Evolutionary conservation across 1,284 basidiomycete species (phyloP).

Genomic region (Athelia sp.): DNA sequence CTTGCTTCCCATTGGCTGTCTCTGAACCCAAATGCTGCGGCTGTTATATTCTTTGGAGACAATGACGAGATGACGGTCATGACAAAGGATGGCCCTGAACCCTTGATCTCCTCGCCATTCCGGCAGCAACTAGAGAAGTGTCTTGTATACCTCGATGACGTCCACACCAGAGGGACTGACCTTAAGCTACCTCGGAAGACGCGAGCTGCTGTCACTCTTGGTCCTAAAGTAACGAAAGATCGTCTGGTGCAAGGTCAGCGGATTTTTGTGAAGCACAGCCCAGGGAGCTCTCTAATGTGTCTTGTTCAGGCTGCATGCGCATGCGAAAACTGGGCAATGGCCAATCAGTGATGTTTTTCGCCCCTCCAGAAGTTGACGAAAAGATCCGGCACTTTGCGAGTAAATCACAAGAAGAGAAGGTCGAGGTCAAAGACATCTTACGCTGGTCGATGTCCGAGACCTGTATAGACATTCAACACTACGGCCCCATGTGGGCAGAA

Average conservation of each 20-base stretch:
- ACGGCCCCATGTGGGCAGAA: constrained; percentile 20
- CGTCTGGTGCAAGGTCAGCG: constrained; percentile 25
- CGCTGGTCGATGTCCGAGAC: constrained; percentile 24
- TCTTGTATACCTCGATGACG: constrained; percentile 52
- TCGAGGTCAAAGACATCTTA: constrained; percentile 14
- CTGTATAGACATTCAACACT: constrained; percentile 18
- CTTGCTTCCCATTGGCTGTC: constrained; percentile 37
- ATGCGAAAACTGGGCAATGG: constrained; percentile 27
- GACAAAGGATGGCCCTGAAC: constrained; percentile 33
- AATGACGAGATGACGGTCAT: constrained; percentile 38
- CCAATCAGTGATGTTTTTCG: constrained; percentile 27
- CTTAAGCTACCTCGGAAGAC: constrained; percentile 39
- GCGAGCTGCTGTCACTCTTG: constrained; percentile 48
- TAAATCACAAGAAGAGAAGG: not conserved
- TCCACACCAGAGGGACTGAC: constrained; percentile 54
- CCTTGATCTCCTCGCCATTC: constrained; percentile 38
- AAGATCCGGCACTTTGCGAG: constrained; percentile 14
- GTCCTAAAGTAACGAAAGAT: constrained; percentile 38
- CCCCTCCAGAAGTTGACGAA: constrained; percentile 22
- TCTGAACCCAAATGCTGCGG: constrained; percentile 23
- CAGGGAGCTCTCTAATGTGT: not conserved
- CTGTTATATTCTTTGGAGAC: constrained; percentile 45
- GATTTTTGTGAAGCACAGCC: not conserved
- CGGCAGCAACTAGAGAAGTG: constrained; percentile 36
- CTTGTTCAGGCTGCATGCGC: constrained; percentile 28